Conservation (phyloP, 768 basidiomycete genomes). For the Russula compacta region DNA sequence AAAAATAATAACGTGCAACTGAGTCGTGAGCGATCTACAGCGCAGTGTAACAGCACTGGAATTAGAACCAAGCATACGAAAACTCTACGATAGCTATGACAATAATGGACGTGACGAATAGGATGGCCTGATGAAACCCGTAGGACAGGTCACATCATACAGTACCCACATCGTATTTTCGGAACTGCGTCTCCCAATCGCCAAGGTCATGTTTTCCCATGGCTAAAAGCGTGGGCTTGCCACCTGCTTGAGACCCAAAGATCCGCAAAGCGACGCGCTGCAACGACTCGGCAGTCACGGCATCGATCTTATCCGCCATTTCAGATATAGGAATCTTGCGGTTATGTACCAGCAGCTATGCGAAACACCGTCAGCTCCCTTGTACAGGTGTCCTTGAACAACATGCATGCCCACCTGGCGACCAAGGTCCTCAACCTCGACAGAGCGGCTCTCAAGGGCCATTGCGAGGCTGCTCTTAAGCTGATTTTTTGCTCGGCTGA, state of each 20-base stretch:
- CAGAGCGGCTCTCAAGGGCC: constrained; percentile 81
- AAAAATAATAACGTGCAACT: background rate
- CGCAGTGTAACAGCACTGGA: background rate
- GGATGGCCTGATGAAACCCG: background rate
- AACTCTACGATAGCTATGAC: background rate
- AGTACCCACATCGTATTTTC: constrained; percentile 56
- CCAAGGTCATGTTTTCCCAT: constrained; percentile 78
- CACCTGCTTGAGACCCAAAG: constrained; percentile 54
- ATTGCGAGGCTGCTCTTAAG: constrained; percentile 88
- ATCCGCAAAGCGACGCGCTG: constrained; percentile 68
- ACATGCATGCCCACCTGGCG: constrained; percentile 53
- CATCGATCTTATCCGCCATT: constrained; percentile 83
- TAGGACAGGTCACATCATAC: background rate
- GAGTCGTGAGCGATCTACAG: background rate
- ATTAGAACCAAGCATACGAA: background rate
- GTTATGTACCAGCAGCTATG: constrained; percentile 73
- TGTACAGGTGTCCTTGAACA: background rate
- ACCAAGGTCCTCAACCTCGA: constrained; percentile 85
- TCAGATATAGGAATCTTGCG: constrained; percentile 81
- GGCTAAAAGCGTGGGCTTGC: constrained; percentile 68
- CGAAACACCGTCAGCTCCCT: background rate
- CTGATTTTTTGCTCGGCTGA: constrained; percentile 89
- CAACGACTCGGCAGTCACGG: constrained; percentile 60
- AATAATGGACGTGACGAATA: background rate
- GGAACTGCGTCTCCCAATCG: constrained; percentile 51